Evolutionary conservation across 169 alveolate species (phyloP).

Genomic region (Plasmodium relictum): DNA sequence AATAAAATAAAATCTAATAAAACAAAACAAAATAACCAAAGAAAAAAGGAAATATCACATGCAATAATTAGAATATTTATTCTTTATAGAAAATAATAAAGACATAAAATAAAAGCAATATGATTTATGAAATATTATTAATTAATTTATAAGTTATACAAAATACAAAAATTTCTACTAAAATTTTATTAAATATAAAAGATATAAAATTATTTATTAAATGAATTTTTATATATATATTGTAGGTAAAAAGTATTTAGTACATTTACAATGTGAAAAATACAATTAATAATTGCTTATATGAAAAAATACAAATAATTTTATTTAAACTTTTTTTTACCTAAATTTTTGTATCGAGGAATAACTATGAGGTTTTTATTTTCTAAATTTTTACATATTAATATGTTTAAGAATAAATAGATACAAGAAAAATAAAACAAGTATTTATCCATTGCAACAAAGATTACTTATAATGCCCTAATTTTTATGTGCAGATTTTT

Average conservation of each 20-base stretch:
- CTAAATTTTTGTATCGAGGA: conserved; percentile 11
- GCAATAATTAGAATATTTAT: too few species aligned
- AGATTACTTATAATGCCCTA: conserved; percentile 20
- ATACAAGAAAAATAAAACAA: conserved; percentile 46
- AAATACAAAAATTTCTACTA: too few species aligned
- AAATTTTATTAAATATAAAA: neutral
- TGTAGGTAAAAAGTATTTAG: too few species aligned
- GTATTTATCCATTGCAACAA: conserved; percentile 62
- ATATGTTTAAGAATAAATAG: conserved; percentile 15
- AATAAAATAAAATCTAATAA: neutral
- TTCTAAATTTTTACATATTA: conserved; percentile 59
- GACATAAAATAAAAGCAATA: too few species aligned
- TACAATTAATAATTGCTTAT: neutral
- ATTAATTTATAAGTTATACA: too few species aligned
- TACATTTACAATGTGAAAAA: too few species aligned
- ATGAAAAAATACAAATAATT: neutral
- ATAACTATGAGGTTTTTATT: conserved; percentile 16
- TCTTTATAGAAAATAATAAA: too few species aligned
- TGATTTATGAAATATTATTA: too few species aligned
- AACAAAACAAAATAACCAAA: neutral
- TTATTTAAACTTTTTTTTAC: conserved; percentile 11
- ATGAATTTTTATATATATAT: neutral
- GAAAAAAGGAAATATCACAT: too few species aligned
- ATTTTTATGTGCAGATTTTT: conserved; percentile 25
- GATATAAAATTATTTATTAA: neutral